These are phyloP conservation scores for Fusarium sambucinum DNA, from an alignment of 2,329 filamentous ascomycete species.

Conservation along the genomic window DNA sequence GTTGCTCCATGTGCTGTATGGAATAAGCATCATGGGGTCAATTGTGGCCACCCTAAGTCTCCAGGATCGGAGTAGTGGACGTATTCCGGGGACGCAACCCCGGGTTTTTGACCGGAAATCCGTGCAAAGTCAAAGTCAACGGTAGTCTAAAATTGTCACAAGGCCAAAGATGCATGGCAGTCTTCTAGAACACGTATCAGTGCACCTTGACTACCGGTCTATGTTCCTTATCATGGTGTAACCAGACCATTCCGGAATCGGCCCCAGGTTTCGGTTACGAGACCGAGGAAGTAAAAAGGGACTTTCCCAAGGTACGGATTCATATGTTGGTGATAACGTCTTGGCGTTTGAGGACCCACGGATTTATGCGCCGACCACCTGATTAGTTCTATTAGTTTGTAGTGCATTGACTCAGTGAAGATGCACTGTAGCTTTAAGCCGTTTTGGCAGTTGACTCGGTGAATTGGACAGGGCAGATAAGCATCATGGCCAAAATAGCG, in stretches of 20 bases:
- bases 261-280: constrained; percentile 30
- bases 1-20: neutral
- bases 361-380: constrained; percentile 28
- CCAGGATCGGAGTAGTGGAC: neutral
- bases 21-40: neutral
- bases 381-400: constrained; percentile 11
- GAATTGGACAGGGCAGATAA: constrained; percentile 20
- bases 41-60: constrained; percentile 1
- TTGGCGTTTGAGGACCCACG: constrained; percentile 7
- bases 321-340: constrained; percentile 19
- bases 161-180: constrained; percentile 5
- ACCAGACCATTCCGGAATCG: constrained; percentile 20
- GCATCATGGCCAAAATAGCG: neutral
- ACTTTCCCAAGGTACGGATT: no score
- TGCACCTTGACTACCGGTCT: neutral
- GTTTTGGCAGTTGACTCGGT: constrained; percentile 27
- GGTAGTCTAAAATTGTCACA: constrained; percentile 9
- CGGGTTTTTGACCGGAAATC: constrained; percentile 7
- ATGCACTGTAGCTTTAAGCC: neutral
- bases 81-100: constrained; percentile 8
- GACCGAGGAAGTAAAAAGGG: constrained; percentile 15
- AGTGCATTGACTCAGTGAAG: constrained; percentile 37
- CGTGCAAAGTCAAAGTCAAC: neutral
- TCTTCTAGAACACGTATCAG: constrained; percentile 20
- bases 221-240: neutral